Conservation (phyloP, 768 basidiomycete species). For the Boletellus ananas region DNA sequence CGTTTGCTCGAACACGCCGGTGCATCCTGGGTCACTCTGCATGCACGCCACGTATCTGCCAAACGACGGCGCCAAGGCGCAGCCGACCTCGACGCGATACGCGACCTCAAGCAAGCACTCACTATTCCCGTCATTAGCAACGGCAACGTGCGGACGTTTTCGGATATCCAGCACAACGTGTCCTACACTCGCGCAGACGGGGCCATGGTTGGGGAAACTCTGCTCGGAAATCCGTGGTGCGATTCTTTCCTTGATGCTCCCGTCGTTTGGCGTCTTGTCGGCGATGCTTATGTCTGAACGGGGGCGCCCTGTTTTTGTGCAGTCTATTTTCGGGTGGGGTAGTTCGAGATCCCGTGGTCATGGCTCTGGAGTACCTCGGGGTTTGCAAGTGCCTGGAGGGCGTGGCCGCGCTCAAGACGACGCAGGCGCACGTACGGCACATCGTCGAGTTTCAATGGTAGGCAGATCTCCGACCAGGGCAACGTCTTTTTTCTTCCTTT, state of each 20-base stretch:
- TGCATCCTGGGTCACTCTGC: conserved; percentile 67
- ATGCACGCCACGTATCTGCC: conserved; percentile 70
- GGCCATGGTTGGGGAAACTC: conserved; percentile 77
- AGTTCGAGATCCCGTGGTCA: conserved; percentile 59
- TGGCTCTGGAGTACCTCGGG: conserved; percentile 67
- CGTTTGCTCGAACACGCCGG: conserved; percentile 59
- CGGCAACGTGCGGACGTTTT: conserved; percentile 66
- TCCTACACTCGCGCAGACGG: conserved; percentile 63
- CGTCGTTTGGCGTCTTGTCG: neutral
- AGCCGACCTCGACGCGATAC: conserved; percentile 62
- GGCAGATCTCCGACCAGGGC: conserved; percentile 15
- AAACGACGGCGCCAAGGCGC: conserved; percentile 67
- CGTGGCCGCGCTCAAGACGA: conserved; percentile 44
- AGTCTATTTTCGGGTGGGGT: conserved; percentile 55
- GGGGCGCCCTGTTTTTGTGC: neutral
- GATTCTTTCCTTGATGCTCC: neutral
- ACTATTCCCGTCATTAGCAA: conserved; percentile 67
- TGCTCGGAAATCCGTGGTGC: conserved; percentile 72
- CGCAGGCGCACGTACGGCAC: conserved; percentile 64
- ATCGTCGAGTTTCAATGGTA: conserved; percentile 69
- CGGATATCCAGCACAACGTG: conserved; percentile 54
- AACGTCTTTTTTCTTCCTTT: neutral
- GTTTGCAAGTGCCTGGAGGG: conserved; percentile 52
- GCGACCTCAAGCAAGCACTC: conserved; percentile 48
- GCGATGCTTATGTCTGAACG: neutral